Evolutionary conservation across 768 basidiomycete genomes (phyloP), one percentile per base, ranked within the genome.

Genomic region (Mycena venus): DNA sequence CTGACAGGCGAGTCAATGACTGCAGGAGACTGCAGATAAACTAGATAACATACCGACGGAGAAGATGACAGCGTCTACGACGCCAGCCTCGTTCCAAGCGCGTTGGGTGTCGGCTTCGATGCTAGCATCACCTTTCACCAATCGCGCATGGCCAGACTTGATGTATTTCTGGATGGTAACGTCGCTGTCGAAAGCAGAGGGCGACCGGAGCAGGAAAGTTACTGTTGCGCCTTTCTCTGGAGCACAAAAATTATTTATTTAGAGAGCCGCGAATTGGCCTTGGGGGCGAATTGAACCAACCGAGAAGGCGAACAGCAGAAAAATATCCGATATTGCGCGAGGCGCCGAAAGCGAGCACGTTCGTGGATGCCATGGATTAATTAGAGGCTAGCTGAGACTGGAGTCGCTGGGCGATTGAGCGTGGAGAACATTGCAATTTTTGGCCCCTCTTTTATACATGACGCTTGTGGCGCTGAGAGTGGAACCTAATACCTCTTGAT

Each of bases 121-220:
- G 2, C 88, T 81, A 0, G 88, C 90, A 73, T 91, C 89, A 2
- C 90, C 90, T 53, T 86, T 79, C 15, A 89, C 75, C 9, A 90
- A 78, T 14, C 77, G 81, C 2, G 87, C 90, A 55, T 84, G 83
- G 19, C 88, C 89, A 0, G 81, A 64, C 32, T 77, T 66, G 58
- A 90, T 73, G 73, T 85, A 86, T 9, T 68, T 55, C 63, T 90
- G 85, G 10, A 91, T 86, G 2, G 75, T 77, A 32, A 79, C 80
- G 70, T 90, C 85, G 8, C 77, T 58, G 40, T 88, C 87, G 73
- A 91, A 90, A 3, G 83, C 82, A 11, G 78, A 70, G 0, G 83
- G 75, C 23, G 80, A 83, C 42, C 90, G 86, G 38, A 91, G 82
- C 23, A 90, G 82, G 68, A 89, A 90, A 0, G 89, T 90, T 0